Evolutionary conservation across 495 filamentous ascomycete genomes (phyloP), one percentile per base, ranked within the genome.

Genomic region (Clohesyomyces aquaticus): DNA sequence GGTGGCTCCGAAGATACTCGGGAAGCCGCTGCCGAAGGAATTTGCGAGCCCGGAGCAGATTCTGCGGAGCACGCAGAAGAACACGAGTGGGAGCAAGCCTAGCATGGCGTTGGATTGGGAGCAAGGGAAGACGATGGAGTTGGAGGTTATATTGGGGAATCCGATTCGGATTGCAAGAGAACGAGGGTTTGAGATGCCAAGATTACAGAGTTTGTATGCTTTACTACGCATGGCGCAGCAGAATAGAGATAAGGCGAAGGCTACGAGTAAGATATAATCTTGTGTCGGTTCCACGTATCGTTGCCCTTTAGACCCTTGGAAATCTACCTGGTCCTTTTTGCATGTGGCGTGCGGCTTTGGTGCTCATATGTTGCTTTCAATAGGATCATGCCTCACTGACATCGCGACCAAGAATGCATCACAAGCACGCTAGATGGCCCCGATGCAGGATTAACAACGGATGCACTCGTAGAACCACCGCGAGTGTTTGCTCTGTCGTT

Each of bases 81-180:
- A 87, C 57, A 76, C 75, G 18, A 83, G 82, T 4, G 81, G 79
- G 11, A 81, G 66, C 45, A 66, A 78, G 71, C 84, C 86, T 18
- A 84, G 81, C 61, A 86, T 86, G 83, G 63, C 83, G 61, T 43
- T 85, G 0, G 83, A 86, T 63, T 83, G 82, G 81, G 82, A 84
- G 69, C 75, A 76, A 3, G 82, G 80, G 0, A 71, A 79, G 54
- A 75, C 76, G 35, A 75, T 86, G 78, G 84, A 87, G 75, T 50
- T 85, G 21, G 84, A 87, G 71, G 83, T 85, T 23, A 85, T 87
- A 26, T 67, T 87, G 42, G 84, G 84, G 0, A 85, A 86, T 61
- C 81, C 83, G 25, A 75, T 87, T 0, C 65, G 78, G 65, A 80
- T 82, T 21, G 84, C 82, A n/a, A 64, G 77, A 55, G 73, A 71